Conservation (phyloP, 441 rosid species). For the Aleurites moluccanus region DNA sequence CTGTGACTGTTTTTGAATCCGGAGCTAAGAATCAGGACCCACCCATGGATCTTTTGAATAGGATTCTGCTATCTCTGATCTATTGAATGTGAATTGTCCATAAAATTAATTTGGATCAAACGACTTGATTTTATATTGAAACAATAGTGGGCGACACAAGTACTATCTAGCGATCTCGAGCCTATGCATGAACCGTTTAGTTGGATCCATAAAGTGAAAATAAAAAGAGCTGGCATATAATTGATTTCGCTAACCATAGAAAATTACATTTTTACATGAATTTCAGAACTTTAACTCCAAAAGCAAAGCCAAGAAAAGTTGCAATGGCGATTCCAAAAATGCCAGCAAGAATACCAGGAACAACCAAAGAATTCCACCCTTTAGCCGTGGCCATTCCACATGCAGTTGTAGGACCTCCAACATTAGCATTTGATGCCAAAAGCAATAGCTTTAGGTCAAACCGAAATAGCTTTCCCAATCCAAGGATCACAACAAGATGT, state of each 20-base stretch:
- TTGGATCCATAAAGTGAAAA: too few species aligned
- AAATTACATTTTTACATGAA: slow-evolving; percentile 23
- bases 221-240: not conserved
- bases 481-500: slow-evolving; percentile 70
- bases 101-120: too few species aligned
- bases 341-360: slow-evolving; percentile 78
- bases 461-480: slow-evolving; percentile 67
- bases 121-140: too few species aligned
- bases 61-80: too few species aligned
- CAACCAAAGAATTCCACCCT: slow-evolving; percentile 72
- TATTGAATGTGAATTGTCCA: too few species aligned
- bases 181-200: too few species aligned
- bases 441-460: slow-evolving; percentile 64
- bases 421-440: slow-evolving; percentile 89
- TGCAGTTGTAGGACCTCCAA: slow-evolving; percentile 94
- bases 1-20: too few species aligned
- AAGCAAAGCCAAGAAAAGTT: slow-evolving; percentile 69
- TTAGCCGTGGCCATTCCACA: slow-evolving; percentile 91
- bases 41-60: too few species aligned
- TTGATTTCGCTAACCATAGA: not conserved
- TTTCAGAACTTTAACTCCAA: slow-evolving; percentile 54
- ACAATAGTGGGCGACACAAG: too few species aligned
- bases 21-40: too few species aligned
- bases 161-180: too few species aligned
- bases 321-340: slow-evolving; percentile 83